Percentiles rank a stretch among this genome's conserved stretches.
phyloP scores from a whole-genome alignment of 192 early-diverging fungal genomes.

The Gaertneriomyces semiglobifer region DNA sequence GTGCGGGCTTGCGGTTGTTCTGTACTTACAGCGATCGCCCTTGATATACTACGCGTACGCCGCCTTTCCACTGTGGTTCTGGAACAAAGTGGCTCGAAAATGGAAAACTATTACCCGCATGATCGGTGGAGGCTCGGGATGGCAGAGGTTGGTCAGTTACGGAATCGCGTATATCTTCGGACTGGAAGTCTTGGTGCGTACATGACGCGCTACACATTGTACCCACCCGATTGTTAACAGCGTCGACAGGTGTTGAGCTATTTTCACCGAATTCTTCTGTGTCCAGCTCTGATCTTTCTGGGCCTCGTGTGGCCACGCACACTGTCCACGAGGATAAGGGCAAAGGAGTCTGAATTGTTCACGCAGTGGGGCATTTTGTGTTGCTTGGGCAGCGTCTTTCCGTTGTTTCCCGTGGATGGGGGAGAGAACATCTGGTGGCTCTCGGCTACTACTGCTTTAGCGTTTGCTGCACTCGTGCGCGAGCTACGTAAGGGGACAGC shows the following conservation, averaged over 20 bases:
- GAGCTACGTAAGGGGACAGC: too few species aligned
- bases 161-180: slow-evolving; percentile 51
- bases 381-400: slow-evolving; percentile 68
- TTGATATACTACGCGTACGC: slow-evolving; percentile 83
- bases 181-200: slow-evolving; percentile 72
- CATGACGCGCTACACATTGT: too few species aligned
- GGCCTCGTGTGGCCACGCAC: slow-evolving; percentile 64
- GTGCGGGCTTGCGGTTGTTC: slow-evolving; percentile 1
- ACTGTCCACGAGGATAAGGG: slow-evolving; percentile 49
- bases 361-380: slow-evolving; percentile 64
- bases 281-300: slow-evolving; percentile 58
- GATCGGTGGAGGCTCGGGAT: too few species aligned
- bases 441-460: neutral
- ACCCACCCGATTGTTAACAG: too few species aligned
- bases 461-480: too few species aligned
- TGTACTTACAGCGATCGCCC: slow-evolving; percentile 75
- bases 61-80: slow-evolving; percentile 83
- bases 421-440: slow-evolving; percentile 52
- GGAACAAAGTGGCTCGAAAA: slow-evolving; percentile 44
- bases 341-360: slow-evolving; percentile 48
- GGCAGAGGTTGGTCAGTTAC: too few species aligned
- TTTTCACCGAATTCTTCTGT: slow-evolving; percentile 71
- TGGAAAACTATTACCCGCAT: too few species aligned
- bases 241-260: slow-evolving; percentile 71
- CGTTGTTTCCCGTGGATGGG: slow-evolving; percentile 83